A percentile compares a stretch with the other conserved stretches of the same genome.
These are phyloP conservation scores for Clathrospora elynae DNA, from an alignment of 2,329 filamentous ascomycete genomes.

Conservation along the genomic window DNA sequence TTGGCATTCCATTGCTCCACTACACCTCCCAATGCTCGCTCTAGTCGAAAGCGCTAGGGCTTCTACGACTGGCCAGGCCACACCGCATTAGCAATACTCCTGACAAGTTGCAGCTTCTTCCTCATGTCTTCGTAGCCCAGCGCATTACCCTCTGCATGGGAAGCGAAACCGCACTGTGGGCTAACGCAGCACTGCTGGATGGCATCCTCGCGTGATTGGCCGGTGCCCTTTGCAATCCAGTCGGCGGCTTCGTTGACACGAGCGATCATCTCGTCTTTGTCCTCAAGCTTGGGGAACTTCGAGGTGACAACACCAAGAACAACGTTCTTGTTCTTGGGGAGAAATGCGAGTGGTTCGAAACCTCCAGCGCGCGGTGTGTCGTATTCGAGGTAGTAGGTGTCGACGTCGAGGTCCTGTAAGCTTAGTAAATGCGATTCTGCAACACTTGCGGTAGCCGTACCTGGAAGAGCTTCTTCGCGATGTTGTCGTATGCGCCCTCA, in stretches of 20 bases:
- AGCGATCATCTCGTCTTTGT: constrained; percentile 54
- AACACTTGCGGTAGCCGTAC: constrained; percentile 14
- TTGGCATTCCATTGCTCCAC: constrained; percentile 21
- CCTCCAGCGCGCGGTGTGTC: constrained; percentile 56
- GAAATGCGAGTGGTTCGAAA: constrained; percentile 53
- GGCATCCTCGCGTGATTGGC: constrained; percentile 68
- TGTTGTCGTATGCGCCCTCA: constrained; percentile 55
- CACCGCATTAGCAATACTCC: constrained; percentile 72
- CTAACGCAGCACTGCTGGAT: constrained; percentile 63
- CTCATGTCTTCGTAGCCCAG: constrained; percentile 72
- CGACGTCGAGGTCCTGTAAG: constrained; percentile 44
- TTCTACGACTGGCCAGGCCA: constrained; percentile 63
- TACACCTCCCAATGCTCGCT: constrained; percentile 11
- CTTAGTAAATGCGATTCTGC: constrained; percentile 3
- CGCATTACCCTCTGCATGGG: constrained; percentile 73
- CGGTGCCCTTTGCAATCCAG: constrained; percentile 70
- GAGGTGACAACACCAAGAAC: constrained; percentile 55
- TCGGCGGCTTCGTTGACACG: constrained; percentile 61
- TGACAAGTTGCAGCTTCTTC: constrained; percentile 72
- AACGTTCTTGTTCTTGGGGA: constrained; percentile 55
- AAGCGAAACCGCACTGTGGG: constrained; percentile 58
- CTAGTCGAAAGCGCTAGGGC: constrained; percentile 1
- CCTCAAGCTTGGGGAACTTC: constrained; percentile 54
- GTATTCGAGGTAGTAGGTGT: constrained; percentile 52
- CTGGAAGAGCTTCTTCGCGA: constrained; percentile 52